Evolutionary conservation across 2,329 filamentous ascomycete genomes (phyloP), one percentile per base, ranked within the genome.

Genomic region (Phaeosphaeria sp.): DNA sequence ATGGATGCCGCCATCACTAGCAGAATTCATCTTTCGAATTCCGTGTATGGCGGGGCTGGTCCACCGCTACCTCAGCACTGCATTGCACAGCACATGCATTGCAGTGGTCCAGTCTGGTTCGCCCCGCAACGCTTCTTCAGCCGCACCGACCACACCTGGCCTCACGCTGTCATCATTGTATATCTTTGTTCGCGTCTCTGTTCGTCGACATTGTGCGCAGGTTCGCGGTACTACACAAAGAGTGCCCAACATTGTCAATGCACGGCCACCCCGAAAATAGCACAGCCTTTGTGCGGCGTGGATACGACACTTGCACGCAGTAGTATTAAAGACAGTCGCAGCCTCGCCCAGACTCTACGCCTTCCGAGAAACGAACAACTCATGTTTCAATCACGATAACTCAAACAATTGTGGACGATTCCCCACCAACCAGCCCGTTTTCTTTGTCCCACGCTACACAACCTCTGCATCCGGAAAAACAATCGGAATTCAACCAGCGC

Each of bases 391-490:
- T 42, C 27, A 21, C 13, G 18, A 40, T n/a, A 17, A 36, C 42
- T 22, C n/a, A 43, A 45, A n/a, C 18, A 13, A 7, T 36, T 36
- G 30, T 36, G 30, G 30, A 36, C 8, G 30, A 36, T 36, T 42
- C 40, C 30, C 42, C 53, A 49, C 47, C 40, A 42, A 39, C 53
- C 40, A 42, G 27, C 55, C 53, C 40, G 55, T 45, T 57, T 63
- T 59, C 60, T 57, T 65, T 65, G 60, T 65, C 57, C 53, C 44
- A 61, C 60, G 63, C 30, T 53, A 46, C 60, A 65, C 63, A 11
- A 51, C 52, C 18, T 47, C 54, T 57, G 60, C 53, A 46, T 65
- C 45, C 60, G 60, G 63, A 57, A 46, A 51, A 43, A 25, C 20
- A 20, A 30, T 45, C 51, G 51, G 47, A 47, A 51, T 22, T 45